phyloP scores from a whole-genome alignment of 306 rosid genomes.

The Acacia melanoxylon region DNA sequence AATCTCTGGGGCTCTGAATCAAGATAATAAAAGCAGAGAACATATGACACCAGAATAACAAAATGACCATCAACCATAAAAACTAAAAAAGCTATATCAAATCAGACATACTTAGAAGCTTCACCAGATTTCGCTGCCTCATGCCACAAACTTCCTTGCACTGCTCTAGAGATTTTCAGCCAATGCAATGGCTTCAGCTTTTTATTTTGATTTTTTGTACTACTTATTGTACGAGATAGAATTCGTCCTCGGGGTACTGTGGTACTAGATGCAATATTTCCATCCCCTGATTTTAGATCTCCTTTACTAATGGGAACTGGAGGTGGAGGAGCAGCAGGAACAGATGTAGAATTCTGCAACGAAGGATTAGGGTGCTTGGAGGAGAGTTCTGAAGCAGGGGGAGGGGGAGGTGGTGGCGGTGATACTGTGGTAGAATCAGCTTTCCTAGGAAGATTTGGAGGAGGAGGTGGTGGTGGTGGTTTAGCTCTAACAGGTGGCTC shows the following conservation, averaged over 20 bases:
- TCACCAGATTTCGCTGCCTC: constrained; percentile 84
- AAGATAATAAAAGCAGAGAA: constrained; percentile 28
- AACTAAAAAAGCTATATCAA: constrained; percentile 27
- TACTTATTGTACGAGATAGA: constrained; percentile 43
- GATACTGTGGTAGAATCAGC: constrained; percentile 32
- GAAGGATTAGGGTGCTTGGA: constrained; percentile 32
- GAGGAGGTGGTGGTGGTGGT: constrained; percentile 43
- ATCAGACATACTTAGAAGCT: constrained; percentile 66
- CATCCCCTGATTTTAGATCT: constrained; percentile 43
- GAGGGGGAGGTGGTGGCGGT: constrained; percentile 41
- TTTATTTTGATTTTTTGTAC: constrained; percentile 55
- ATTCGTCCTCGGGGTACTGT: constrained; percentile 52
- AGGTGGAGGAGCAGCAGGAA: constrained; percentile 66
- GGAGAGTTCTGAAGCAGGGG: constrained; percentile 31
- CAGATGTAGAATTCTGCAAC: constrained; percentile 30
- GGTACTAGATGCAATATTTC: constrained; percentile 30
- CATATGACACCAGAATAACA: constrained; percentile 21
- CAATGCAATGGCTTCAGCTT: constrained; percentile 94
- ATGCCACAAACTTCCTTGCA: constrained; percentile 93
- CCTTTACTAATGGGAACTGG: constrained; percentile 53
- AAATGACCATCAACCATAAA: constrained; percentile 25
- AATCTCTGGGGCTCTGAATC: constrained; percentile 86
- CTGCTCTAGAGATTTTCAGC: constrained; percentile 83
- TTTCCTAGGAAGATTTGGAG: constrained; percentile 28
- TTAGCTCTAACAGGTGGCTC: constrained; percentile 24